Evolutionary conservation across 2,329 filamentous ascomycete species (phyloP), one percentile per base, ranked within the genome.

Genomic region (Ophiostoma himal-ulmi): DNA sequence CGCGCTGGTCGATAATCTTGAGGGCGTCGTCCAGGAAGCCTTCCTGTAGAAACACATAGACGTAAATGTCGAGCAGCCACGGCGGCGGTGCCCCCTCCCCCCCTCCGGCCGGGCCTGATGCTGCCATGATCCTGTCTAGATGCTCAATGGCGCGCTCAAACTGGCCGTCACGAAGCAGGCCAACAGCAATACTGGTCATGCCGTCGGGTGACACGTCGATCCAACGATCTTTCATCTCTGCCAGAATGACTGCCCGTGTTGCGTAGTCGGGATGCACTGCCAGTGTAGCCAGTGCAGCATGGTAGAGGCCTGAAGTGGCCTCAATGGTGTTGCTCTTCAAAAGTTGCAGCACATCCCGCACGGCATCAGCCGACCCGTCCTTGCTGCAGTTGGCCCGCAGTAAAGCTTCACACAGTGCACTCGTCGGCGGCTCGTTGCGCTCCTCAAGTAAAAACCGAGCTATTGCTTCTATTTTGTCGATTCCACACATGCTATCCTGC

Each of bases 251-350:
- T 69, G 86, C 85, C 48, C 93, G 88, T 34, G 95, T 81, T 6
- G 93, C 74, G 75, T 96, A 94, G 78, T 98, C 91, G 0, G 94
- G 92, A 77, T 98, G 95, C 10, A 95, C 86, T 0, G 91, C 87
- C 34, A 97, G 83, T 5, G 86, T 88, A 78, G 88, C 87, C 54
- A 97, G 80, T 2, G 90, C 87, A 72, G 87, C 87, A 78, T 94
- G 89, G 75, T 92, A 94, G 1, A 91, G 84, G 3, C 83, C 83
- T 0, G 84, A 83, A 74, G 93, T 91, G 8, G 88, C 83, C 60
- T 86, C 80, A 64, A 97, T 82, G 0, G 82, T 83, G 60, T 84
- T 81, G 1, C 80, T 77, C 62, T 84, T 82, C 88, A 97, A 91
- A 75, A 97, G 92, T 30, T 86, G 80, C 34, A 97, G 80, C n/a